These are phyloP conservation scores for Hypoxylon sp. DNA, from an alignment of 2,329 filamentous ascomycete genomes.

Conservation along the genomic window DNA sequence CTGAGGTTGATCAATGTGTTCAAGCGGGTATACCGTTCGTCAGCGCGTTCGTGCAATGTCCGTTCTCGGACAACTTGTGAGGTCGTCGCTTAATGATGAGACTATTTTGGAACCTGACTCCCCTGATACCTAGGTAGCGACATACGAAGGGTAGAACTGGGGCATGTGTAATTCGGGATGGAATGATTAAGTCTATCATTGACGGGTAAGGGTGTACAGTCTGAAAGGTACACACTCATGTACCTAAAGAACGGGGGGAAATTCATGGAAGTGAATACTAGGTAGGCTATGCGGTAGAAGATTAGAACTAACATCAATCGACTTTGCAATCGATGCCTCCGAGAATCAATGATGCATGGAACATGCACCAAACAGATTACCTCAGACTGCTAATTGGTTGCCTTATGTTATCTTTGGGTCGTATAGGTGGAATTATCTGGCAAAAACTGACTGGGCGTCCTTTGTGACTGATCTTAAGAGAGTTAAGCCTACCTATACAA, in stretches of 20 bases:
- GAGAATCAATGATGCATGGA: too few species aligned
- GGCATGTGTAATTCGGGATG: neutral
- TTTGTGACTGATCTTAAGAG: too few species aligned
- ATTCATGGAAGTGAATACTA: neutral
- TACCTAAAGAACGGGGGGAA: neutral
- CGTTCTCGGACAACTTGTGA: conserved; percentile 26
- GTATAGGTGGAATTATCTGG: too few species aligned
- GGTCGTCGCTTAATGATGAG: neutral
- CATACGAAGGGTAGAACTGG: neutral
- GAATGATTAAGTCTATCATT: neutral
- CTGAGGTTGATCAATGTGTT: conserved; percentile 32
- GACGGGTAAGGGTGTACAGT: neutral
- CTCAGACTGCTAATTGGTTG: too few species aligned
- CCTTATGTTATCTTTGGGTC: too few species aligned
- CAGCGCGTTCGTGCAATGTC: conserved; percentile 36
- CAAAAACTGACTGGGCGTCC: neutral
- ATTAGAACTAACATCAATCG: too few species aligned
- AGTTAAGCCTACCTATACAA: too few species aligned
- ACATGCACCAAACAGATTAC: too few species aligned
- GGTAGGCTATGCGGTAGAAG: too few species aligned
- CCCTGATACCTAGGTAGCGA: neutral
- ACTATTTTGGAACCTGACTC: neutral
- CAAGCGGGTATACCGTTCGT: conserved; percentile 38
- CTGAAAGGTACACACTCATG: neutral
- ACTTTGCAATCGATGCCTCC: too few species aligned